Evolutionary conservation across 1,284 basidiomycete species (phyloP).

Genomic region (Pisolithus thermaeus): DNA sequence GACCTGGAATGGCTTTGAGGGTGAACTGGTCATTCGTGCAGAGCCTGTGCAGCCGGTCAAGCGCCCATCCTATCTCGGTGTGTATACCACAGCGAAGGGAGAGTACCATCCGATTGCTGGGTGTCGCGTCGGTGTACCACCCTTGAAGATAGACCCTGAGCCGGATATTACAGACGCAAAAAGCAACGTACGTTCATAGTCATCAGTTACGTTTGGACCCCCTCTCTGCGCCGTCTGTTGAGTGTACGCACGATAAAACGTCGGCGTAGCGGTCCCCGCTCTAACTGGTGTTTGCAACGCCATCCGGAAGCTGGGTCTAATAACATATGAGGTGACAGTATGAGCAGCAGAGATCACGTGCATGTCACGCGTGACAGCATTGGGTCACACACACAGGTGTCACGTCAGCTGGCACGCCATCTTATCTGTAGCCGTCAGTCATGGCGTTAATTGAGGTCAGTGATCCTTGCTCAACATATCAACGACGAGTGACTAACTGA

Average conservation of each 20-base stretch:
- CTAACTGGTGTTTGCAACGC: constrained; percentile 26
- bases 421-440: constrained; percentile 5
- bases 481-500: not conserved
- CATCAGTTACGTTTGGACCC: constrained; percentile 55
- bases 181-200: constrained; percentile 60
- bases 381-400: constrained; percentile 10
- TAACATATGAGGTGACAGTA: constrained; percentile 4
- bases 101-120: constrained; percentile 77
- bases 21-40: constrained; percentile 69
- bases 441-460: constrained; percentile 60
- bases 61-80: constrained; percentile 73
- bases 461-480: not conserved
- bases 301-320: constrained; percentile 11
- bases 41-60: constrained; percentile 70
- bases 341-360: constrained; percentile 18
- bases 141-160: constrained; percentile 37
- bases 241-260: constrained; percentile 22
- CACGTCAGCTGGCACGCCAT: not conserved
- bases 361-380: constrained; percentile 14
- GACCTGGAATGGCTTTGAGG: constrained; percentile 62
- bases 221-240: constrained; percentile 18
- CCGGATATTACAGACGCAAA: not conserved
- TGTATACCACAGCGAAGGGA: constrained; percentile 72
- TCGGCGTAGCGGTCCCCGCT: constrained; percentile 13
- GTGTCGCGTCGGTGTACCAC: constrained; percentile 70